Evolutionary conservation across 257 asterid genomes (phyloP).

Genomic region (Penstemon newberryi): DNA sequence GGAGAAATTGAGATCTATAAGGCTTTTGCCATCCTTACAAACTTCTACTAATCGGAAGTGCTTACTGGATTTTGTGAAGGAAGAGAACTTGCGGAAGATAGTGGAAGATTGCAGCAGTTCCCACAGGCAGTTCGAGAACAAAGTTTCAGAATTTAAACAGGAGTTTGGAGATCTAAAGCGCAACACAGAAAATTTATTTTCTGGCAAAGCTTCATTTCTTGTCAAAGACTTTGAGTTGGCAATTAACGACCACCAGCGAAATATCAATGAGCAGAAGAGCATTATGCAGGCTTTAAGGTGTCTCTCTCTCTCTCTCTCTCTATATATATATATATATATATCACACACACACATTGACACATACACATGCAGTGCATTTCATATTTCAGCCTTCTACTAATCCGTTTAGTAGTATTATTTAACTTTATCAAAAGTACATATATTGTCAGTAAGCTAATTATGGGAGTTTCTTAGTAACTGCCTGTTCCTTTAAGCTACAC

Average conservation of each 20-base stretch:
- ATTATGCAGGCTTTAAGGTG: conserved; percentile 95
- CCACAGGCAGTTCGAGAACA: conserved; percentile 88
- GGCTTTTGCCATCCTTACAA: conserved; percentile 71
- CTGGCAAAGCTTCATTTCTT: conserved; percentile 70
- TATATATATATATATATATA: too few relatives aligned
- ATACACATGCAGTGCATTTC: neutral
- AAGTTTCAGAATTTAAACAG: conserved; percentile 78
- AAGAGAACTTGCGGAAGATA: conserved; percentile 73
- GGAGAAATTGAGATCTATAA: conserved; percentile 73
- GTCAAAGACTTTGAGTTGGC: conserved; percentile 68
- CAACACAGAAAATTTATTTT: conserved; percentile 64
- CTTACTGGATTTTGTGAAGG: conserved; percentile 87
- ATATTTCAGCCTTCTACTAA: conserved; percentile 8
- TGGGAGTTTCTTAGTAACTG: too few relatives aligned
- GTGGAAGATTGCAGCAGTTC: conserved; percentile 84
- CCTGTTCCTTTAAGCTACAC: too few relatives aligned
- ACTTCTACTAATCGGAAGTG: conserved; percentile 56
- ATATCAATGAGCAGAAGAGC: conserved; percentile 78
- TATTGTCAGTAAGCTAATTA: too few relatives aligned
- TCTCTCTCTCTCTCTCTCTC: conserved; percentile 19
- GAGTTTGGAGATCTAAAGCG: conserved; percentile 87
- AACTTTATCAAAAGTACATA: neutral
- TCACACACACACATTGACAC: too few relatives aligned
- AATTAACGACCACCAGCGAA: conserved; percentile 67
- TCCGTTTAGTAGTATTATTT: conserved; percentile 4